Evolutionary conservation across 148 eudicot species (phyloP).

Genomic region (Tetragonia tetragonoides): DNA sequence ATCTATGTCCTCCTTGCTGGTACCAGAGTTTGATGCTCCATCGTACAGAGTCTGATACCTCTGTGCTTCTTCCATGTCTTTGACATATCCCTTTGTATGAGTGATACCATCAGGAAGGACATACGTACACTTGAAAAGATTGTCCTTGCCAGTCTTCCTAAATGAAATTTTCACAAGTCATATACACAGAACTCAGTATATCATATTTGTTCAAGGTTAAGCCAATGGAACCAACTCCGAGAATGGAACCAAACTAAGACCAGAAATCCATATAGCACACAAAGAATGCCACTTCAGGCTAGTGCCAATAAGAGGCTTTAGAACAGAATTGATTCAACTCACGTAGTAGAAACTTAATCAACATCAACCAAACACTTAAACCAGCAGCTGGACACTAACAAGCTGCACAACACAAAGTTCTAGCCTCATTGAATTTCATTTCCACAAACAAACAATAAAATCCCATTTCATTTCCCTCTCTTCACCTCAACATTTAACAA

Average conservation of each 20-base stretch:
- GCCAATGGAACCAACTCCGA: background rate
- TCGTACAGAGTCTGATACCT: conserved; percentile 55
- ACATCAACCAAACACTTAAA: background rate
- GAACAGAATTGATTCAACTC: background rate
- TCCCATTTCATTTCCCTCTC: background rate
- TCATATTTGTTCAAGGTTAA: background rate
- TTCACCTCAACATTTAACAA: background rate
- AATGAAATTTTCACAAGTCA: conserved; percentile 10
- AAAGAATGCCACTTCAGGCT: background rate
- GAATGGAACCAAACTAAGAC: background rate
- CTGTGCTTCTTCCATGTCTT: conserved; percentile 70
- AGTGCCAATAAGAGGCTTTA: background rate
- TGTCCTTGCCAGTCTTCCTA: conserved; percentile 78
- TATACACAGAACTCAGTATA: background rate
- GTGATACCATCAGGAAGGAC: conserved; percentile 92
- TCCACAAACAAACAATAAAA: background rate
- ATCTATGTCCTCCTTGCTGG: conserved; percentile 30
- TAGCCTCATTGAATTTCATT: background rate
- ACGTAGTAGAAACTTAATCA: background rate
- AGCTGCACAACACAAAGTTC: too few relatives aligned
- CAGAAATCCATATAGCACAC: background rate
- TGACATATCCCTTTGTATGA: conserved; percentile 75
- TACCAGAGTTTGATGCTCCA: conserved; percentile 15
- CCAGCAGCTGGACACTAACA: background rate
- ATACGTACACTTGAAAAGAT: conserved; percentile 71